Percentiles rank a stretch among this genome's conserved stretches.
These are phyloP conservation scores for Fagopyrum homotropicum DNA, from an alignment of 148 eudicot species.

Conservation along the genomic window DNA sequence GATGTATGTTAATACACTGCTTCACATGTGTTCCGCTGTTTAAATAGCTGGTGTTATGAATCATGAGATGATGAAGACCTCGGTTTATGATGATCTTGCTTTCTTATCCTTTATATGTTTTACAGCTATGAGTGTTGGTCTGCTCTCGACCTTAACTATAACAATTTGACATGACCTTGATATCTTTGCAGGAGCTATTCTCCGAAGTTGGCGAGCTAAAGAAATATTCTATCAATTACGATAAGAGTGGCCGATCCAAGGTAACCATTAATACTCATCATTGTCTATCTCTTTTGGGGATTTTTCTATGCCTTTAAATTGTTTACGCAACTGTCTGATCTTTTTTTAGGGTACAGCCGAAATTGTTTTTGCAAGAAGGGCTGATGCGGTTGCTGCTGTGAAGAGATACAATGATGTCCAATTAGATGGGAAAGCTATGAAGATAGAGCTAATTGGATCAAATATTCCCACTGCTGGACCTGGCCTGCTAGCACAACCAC, in stretches of 20 bases:
- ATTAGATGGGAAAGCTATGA: conserved; percentile 93
- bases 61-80: neutral
- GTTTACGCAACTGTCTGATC: neutral
- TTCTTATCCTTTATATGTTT: neutral
- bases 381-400: conserved; percentile 73
- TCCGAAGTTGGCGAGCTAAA: conserved; percentile 78
- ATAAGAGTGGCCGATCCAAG: conserved; percentile 80
- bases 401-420: conserved; percentile 84
- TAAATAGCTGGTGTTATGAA: neutral
- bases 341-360: conserved; percentile 78
- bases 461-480: conserved; percentile 9
- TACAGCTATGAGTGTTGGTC: neutral
- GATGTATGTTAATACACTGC: neutral
- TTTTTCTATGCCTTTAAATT: no score
- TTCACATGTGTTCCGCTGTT: neutral
- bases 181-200: conserved; percentile 63
- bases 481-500: neutral
- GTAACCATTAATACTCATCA: conserved; percentile 22
- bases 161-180: conserved; percentile 13
- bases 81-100: neutral
- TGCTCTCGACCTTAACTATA: neutral
- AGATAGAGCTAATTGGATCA: conserved; percentile 57
- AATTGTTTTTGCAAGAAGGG: conserved; percentile 59
- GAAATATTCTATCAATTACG: conserved; percentile 58
- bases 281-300: neutral